Base-by-base conservation (phyloP, 2,329 filamentous ascomycete species). In the Plenodomus tracheiphilus region DNA sequence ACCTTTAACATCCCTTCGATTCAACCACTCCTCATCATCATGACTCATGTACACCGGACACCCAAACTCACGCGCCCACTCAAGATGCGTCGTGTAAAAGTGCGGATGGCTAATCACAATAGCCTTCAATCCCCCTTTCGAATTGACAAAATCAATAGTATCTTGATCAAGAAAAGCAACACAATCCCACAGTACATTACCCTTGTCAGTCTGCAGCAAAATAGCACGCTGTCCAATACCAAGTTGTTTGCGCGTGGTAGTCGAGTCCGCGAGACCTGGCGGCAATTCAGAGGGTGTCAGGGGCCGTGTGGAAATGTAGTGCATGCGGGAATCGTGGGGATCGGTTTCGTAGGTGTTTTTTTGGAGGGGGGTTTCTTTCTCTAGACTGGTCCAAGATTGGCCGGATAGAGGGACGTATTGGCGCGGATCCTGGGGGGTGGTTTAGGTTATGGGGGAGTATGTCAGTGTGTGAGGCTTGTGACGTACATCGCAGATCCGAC, bases 161-260 rank as follows among this genome's bases (percentile, higher is more conserved):
- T 79, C 78, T 1, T 79, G 72, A 65, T 92, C 87, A 2, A 94
- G 74, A 55, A 85, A 83, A 0, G 88, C 81, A 47, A 94, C 76
- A 53, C 87, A 85, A 70, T 94, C 90, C 89, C 89, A 95, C 1
- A 94, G 80, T 1, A 94, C 71, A 66, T 92, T 92, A 0, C 89
- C 88, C 0, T 70, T 49, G 0, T 81, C 76, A 0, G 87, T 89
- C 41, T 79, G 77, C 11, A 93, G 74, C 2, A 95, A 75, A 39
- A 91, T 79, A 17, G 85, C 85, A 25, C 89, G 81, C 71, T 94
- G 86, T 1, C 89, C 89, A 54, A 94, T 94, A 45, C 77, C 89
- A 51, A 91, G 74, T 68, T 85, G 61, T 78, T 22, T 67, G 34
- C 62, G 54, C 3, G 60, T 62, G 4, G 61, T 58, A 2, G 54